Evolutionary conservation across 2,329 filamentous ascomycete species (phyloP).

Genomic region (Botrytis fragariae): DNA sequence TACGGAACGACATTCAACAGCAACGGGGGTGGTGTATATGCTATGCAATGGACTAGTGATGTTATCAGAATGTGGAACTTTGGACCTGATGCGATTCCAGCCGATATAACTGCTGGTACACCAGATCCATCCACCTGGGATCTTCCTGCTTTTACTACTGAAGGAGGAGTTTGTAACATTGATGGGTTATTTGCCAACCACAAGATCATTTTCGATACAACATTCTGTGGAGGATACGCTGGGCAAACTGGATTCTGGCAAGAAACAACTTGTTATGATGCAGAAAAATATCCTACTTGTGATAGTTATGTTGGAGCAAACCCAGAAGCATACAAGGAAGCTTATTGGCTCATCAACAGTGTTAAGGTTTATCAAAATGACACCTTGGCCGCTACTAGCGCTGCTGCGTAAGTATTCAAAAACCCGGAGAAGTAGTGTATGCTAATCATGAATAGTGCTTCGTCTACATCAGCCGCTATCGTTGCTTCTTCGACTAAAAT

Average conservation of each 20-base stretch:
- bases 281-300: conserved; percentile 39
- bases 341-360: conserved; percentile 35
- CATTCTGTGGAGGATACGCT: conserved; percentile 71
- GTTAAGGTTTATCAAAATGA: conserved; percentile 32
- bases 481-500: not conserved
- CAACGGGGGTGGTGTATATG: conserved; percentile 63
- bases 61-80: conserved; percentile 77
- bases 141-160: conserved; percentile 62
- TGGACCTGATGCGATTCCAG: conserved; percentile 59
- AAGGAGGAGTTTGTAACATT: conserved; percentile 61
- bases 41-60: conserved; percentile 64
- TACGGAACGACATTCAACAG: conserved; percentile 62
- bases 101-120: conserved; percentile 53
- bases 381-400: conserved; percentile 38
- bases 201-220: conserved; percentile 69
- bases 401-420: not conserved
- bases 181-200: conserved; percentile 64
- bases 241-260: conserved; percentile 53
- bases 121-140: conserved; percentile 69
- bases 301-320: conserved; percentile 33
- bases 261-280: conserved; percentile 42
- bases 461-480: not conserved
- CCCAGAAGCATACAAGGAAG: conserved; percentile 28
- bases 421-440: not conserved
- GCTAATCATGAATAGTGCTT: conserved; percentile 5